These are phyloP conservation scores for Rasamsonia emersonii DNA, from an alignment of 2,329 filamentous ascomycete genomes.

Conservation along the genomic window DNA sequence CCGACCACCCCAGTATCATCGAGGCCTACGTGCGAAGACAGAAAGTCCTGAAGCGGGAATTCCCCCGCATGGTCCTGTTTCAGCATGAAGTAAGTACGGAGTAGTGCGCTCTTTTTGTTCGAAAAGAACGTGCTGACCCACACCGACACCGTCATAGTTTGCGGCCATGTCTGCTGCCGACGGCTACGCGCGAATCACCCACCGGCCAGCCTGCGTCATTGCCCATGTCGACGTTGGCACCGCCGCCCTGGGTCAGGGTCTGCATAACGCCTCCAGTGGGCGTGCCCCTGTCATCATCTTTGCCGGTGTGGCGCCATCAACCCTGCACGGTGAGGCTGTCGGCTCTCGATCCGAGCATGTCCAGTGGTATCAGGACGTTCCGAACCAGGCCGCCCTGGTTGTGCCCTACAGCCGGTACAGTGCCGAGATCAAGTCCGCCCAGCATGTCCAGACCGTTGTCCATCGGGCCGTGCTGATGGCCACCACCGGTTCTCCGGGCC, in stretches of 20 bases:
- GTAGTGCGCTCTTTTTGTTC: background rate
- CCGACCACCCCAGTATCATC: slow-evolving; percentile 13
- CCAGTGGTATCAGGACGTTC: slow-evolving; percentile 75
- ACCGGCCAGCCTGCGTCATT: slow-evolving; percentile 48
- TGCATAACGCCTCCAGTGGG: slow-evolving; percentile 67
- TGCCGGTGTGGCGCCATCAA: slow-evolving; percentile 65
- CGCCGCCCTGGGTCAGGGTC: slow-evolving; percentile 64
- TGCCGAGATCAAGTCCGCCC: slow-evolving; percentile 70
- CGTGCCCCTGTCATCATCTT: slow-evolving; percentile 66
- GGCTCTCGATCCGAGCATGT: slow-evolving; percentile 70
- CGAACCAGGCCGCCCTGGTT: slow-evolving; percentile 68
- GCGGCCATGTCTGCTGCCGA: slow-evolving; percentile 13
- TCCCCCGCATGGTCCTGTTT: slow-evolving; percentile 12
- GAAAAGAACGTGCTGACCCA: slow-evolving; percentile 1
- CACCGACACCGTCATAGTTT: slow-evolving; percentile 6
- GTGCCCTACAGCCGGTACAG: slow-evolving; percentile 76
- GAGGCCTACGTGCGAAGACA: slow-evolving; percentile 12
- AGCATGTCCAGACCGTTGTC: slow-evolving; percentile 79
- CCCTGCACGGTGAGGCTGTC: slow-evolving; percentile 62
- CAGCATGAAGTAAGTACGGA: slow-evolving; percentile 12
- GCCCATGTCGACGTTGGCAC: slow-evolving; percentile 74
- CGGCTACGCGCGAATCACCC: slow-evolving; percentile 11
- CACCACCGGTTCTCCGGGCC: slow-evolving; percentile 63
- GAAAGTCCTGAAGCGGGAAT: slow-evolving; percentile 9
- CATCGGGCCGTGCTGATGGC: slow-evolving; percentile 75